Base-by-base conservation (phyloP, 495 filamentous ascomycete genomes). In the Talaromyces thailandensis region DNA sequence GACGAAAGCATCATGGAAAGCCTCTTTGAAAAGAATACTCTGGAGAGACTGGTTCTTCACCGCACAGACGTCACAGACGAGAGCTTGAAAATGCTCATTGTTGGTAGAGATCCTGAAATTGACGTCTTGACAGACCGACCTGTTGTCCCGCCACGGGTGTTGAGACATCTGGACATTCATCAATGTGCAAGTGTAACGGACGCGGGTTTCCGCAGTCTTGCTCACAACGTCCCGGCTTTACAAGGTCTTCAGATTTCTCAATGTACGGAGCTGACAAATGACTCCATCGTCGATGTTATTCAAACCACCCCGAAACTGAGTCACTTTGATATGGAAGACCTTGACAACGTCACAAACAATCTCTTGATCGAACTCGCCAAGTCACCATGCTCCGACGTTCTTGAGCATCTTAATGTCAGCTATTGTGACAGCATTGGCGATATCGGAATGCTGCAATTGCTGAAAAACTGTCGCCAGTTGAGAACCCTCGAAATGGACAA, bases 391-490 rank as follows among this genome's bases (percentile, higher is more conserved):
- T 84, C 86, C 2, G 71, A 80, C 5, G 71, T 67, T 23, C 79
- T 98, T 1, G 82, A 88, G 65, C 92, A 96, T 69, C 84, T 98
- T 37, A 90, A 89, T 60, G 82, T 97, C 73, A 91, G 90, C 69
- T 95, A 89, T 66, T 98, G 94, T 69, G 94, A 95, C 69, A 84
- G 80, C 50, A 70, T 98, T 0, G 87, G 91, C 9, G 95, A 98
- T 71, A 73, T 75, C 0, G 94, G 95, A 52, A 89, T 97, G 86
- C 78, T 96, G 0, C 89, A 86, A 21, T 76, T 98, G 16, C 78
- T 98, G 65, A 89, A 91, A 67, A 79, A 77, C 55, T 96, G 92
- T 71, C 77, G 80, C 1, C 79, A 75, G 18, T 81, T 98, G 14
- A 74, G 76, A 45, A 89, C 79, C 55, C 79, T 96, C 12, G 90